Evolutionary conservation across 2,329 filamentous ascomycete species (phyloP).

Genomic region (Claviceps sp.): DNA sequence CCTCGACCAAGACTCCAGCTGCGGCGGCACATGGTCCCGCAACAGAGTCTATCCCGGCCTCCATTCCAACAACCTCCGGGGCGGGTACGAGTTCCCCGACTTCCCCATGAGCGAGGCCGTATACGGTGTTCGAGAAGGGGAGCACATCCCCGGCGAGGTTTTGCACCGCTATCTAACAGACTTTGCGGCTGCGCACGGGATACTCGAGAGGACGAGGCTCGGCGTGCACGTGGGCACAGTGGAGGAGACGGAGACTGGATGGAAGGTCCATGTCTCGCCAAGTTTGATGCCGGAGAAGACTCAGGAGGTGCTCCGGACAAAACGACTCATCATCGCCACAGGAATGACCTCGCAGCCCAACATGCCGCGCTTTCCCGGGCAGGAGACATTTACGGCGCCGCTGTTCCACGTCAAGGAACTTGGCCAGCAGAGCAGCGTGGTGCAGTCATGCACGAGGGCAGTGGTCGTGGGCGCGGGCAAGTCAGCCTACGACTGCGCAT

Average conservation of each 20-base stretch:
- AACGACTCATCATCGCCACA: slow-evolving; percentile 35
- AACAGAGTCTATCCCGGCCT: slow-evolving; percentile 46
- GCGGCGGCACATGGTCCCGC: slow-evolving; percentile 49
- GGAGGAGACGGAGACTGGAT: slow-evolving; percentile 11
- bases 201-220: slow-evolving; percentile 35
- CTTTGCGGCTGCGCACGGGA: slow-evolving; percentile 29
- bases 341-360: slow-evolving; percentile 32
- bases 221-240: slow-evolving; percentile 35
- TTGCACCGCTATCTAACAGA: slow-evolving; percentile 24
- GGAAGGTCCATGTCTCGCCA: slow-evolving; percentile 7
- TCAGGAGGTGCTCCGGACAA: background rate
- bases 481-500: slow-evolving; percentile 44
- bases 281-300: background rate
- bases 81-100: slow-evolving; percentile 50
- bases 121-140: slow-evolving; percentile 23
- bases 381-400: slow-evolving; percentile 21
- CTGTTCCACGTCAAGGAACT: slow-evolving; percentile 34
- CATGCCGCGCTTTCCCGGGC: slow-evolving; percentile 24
- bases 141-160: slow-evolving; percentile 23
- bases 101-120: slow-evolving; percentile 41
- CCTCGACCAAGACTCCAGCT: slow-evolving; percentile 32
- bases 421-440: slow-evolving; percentile 16
- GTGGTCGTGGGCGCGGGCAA: slow-evolving; percentile 44
- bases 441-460: slow-evolving; percentile 20
- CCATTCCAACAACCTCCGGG: slow-evolving; percentile 50